Base-by-base conservation (phyloP, 192 early-diverging fungal species). In the Backusella tarrabulga region DNA sequence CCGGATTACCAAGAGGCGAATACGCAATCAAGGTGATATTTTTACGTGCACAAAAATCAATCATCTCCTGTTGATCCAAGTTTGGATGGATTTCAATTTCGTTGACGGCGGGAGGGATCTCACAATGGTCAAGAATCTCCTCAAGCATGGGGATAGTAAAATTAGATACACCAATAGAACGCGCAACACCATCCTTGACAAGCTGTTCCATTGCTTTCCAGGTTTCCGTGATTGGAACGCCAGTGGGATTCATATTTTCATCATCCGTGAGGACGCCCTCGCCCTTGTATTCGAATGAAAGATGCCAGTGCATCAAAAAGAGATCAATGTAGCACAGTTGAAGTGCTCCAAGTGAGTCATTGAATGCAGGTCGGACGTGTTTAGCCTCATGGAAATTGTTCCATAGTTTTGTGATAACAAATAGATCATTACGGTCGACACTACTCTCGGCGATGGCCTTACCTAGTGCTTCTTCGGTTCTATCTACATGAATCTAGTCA, bases 271-370 rank as follows among this genome's bases (percentile, higher is more conserved):
- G 42, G 42, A 44, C 42, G 3, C 42, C 42, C 68, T 75, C 36
- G 6, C 77, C 77, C 46, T 60, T 75, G 74, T 76, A 84, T 72
- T 83, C 80, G 77, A 80, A 85, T 3, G 93, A 90, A 38, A 88
- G 76, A 0, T 95, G 95, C 93, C 92, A 97, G 85, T 97, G 96
- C 76, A 96, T 88, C 56, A 97, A 82, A 76, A 95, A 93, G 67
- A 96, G 75, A 76, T 97, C 95, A 23, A 97, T 79, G 78, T 96
- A 95, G 34, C 91, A 87, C 40, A 94, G 72, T 54, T 87, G 84
- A 7, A 96, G 86, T 77, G 92, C 90, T 40, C 84, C 77, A 23
- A 96, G 87, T 4, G 94, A 91, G 17, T 81, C 79, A 74, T 91
- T 85, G 4, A 92, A 76, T 0, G 91, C 93, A 21, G 81, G 81